Evolutionary conservation across 2,329 filamentous ascomycete genomes (phyloP).

Genomic region (Colletotrichum camelliae): DNA sequence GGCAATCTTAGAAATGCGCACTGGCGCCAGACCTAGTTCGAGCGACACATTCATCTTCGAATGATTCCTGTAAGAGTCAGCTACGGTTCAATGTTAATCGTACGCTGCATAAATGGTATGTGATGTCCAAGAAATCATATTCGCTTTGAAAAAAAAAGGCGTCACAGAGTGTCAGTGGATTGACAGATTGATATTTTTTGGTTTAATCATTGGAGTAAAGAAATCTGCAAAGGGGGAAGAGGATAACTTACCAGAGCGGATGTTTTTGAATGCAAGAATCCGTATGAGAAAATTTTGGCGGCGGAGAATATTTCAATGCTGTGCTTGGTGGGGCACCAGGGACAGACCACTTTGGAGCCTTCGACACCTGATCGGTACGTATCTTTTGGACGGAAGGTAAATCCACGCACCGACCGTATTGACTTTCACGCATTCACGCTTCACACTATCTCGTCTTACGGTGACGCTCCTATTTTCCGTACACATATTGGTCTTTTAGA

Average conservation of each 20-base stretch:
- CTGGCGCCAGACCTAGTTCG: constrained; percentile 44
- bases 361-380: neutral
- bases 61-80: neutral
- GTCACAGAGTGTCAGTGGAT: constrained; percentile 60
- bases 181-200: constrained; percentile 56
- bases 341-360: neutral
- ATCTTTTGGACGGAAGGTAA: neutral
- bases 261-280: neutral
- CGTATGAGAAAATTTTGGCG: neutral
- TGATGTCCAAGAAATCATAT: constrained; percentile 1
- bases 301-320: neutral
- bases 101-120: neutral
- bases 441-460: neutral
- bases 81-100: neutral
- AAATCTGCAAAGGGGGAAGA: neutral
- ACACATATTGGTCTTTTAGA: constrained; percentile 50
- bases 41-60: neutral
- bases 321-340: neutral
- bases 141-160: constrained; percentile 40
- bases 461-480: neutral
- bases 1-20: constrained; percentile 82
- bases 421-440: neutral
- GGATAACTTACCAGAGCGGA: constrained; percentile 22
- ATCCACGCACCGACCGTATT: no score
- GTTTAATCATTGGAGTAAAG: constrained; percentile 50